Evolutionary conservation across 192 early-diverging fungal species (phyloP), one percentile per base, ranked within the genome.

Genomic region (Linnemannia elongata): DNA sequence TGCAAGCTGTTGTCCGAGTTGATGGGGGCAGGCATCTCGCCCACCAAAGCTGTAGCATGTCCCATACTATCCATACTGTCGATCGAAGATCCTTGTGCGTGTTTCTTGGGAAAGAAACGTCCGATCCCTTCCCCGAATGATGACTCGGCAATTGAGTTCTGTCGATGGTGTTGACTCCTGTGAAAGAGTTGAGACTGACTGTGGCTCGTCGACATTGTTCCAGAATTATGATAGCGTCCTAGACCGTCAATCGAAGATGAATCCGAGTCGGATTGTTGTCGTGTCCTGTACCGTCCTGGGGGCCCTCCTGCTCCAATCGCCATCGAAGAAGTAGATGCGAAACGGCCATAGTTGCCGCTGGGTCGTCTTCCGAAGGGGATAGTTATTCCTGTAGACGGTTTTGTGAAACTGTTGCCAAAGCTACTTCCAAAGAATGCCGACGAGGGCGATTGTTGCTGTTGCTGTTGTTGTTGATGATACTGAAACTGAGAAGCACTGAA

Each of bases 41-140:
- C 70, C 4, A 55, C 69, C 77, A 79, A 24, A 18, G 72, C 33
- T 27, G 70, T 24, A 10, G 72, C 22, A 47, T 70, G 52, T 13
- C 66, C 47, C 24, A 76, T 35, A 36, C 72, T 83, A n/a, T 83
- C 82, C 1, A 83, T 15, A 35, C 82, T 83, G 30, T 83, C 82
- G 52, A 69, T 38, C 6, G 82, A 83, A 6, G 76, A 66, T 4
- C 63, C 72, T 9, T 54, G 70, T 15, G 69, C 27, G 33, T 75
- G 77, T 30, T 77, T 47, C 68, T 75, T 88, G 27, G 72, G 86
- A 70, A 82, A 88, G 54, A 74, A 88, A 27, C 86, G 71, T 33
- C 77, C 76, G 38, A 87, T 82, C 52, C 80, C 75, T 8, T 83
- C 82, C 6, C 82, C 82, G 74, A 83, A 83, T 0, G 82, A 83